Evolutionary conservation across 345 rosid species (phyloP).

Genomic region (Gossypium anomalum): DNA sequence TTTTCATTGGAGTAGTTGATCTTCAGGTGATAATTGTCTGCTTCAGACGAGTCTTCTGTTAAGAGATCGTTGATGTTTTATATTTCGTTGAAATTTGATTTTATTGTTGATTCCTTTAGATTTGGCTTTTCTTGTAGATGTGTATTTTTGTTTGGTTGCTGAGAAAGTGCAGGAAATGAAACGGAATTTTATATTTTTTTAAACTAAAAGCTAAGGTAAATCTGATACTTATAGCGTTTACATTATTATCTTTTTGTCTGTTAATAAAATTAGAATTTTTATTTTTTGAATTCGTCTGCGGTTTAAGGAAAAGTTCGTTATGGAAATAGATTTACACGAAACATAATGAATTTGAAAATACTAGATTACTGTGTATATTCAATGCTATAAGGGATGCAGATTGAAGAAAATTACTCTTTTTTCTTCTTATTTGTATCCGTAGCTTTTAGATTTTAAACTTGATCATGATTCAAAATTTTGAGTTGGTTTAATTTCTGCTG

Average conservation of each 20-base stretch:
- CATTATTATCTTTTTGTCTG: background rate
- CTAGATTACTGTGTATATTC: background rate
- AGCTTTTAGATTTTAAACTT: background rate
- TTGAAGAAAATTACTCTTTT: background rate
- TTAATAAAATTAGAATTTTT: background rate
- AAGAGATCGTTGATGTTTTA: constrained; percentile 4
- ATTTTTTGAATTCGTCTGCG: background rate
- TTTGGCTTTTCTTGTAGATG: constrained; percentile 4
- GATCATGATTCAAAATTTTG: background rate
- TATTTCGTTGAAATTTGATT: background rate
- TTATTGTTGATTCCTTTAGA: background rate
- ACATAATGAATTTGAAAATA: background rate
- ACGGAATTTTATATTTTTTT: background rate
- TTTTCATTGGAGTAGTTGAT: constrained; percentile 19
- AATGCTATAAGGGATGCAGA: background rate
- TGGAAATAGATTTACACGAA: background rate
- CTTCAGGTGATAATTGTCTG: background rate
- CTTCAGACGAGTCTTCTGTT: constrained; percentile 29
- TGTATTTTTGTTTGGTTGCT: constrained; percentile 18
- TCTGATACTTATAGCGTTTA: background rate
- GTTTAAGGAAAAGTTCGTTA: background rate
- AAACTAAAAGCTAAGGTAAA: background rate
- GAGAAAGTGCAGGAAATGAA: constrained; percentile 17
- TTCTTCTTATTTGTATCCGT: background rate
- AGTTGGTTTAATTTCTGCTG: background rate